phyloP scores from a whole-genome alignment of 2,329 filamentous ascomycete species.

The Fusarium palustre region DNA sequence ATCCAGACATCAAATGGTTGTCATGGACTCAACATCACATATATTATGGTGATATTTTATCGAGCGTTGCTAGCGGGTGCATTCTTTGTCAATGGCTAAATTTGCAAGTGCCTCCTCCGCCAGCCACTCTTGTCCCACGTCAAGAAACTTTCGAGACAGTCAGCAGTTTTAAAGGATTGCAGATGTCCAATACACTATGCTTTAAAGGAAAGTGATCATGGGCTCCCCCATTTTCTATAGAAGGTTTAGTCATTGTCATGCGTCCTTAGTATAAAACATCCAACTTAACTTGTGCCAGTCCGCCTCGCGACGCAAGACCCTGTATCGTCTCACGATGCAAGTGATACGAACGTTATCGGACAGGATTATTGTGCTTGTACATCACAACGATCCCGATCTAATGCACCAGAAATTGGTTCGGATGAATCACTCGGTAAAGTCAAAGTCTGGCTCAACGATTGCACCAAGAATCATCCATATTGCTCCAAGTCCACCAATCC shows the following conservation, averaged over 20 bases:
- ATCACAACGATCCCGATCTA: no score
- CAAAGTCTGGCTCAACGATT: background rate
- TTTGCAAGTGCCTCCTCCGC: background rate
- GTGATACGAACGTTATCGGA: accelerated
- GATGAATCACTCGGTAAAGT: accelerated
- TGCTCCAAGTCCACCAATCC: background rate
- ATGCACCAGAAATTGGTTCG: background rate
- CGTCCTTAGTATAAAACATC: background rate
- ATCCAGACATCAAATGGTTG: accelerated
- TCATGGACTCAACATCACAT: background rate
- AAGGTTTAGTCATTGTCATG: background rate
- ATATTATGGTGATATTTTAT: accelerated
- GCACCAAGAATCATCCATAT: background rate
- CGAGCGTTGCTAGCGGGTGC: background rate
- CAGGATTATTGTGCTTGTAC: accelerated
- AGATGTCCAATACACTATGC: accelerated
- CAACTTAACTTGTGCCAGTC: background rate
- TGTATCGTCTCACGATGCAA: no score
- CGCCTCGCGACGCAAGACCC: accelerated
- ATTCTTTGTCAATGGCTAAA: background rate
- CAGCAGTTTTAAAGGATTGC: background rate
- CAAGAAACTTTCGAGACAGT: background rate
- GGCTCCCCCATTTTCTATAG: background rate
- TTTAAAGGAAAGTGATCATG: background rate
- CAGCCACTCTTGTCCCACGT: accelerated